Base-by-base conservation (phyloP, 768 basidiomycete genomes). In the Mycena maculata region DNA sequence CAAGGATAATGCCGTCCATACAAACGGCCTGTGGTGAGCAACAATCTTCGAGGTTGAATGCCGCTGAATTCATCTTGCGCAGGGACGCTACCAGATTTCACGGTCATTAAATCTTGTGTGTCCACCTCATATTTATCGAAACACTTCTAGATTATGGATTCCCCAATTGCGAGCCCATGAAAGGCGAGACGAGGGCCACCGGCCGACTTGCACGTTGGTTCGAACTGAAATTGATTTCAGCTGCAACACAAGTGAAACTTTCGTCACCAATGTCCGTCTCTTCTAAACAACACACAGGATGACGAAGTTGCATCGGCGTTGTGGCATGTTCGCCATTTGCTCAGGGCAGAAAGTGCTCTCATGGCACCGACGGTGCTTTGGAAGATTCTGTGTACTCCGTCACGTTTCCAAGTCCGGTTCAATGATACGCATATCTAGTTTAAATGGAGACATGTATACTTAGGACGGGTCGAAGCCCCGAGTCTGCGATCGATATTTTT, bases 291-390 rank as follows among this genome's bases (percentile, higher is more conserved):
- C 30, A 23, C 33, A 13, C 27, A 70, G 69, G 59, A 66, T 30
- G 27, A 23, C 1, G 69, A 57, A 20, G 69, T 63, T 11, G 69
- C 65, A 11, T 62, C 60, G 10, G 65, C 69, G 4, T 22, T 70
- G n/a, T 70, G 69, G 65, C 60, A 76, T 71, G 56, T 63, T 16
- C 54, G 69, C 7, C 64, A 76, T 81, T 47, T 70, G 60, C 42
- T 70, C 13, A 44, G 50, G 47, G 22, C 72, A 8, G 63, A 65
- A 3, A 54, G n/a, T 13, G n/a, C 39, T 6, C 38, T 65, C 15
- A 16, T 58, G 15, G 45, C 47, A 36, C 63, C 63, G 45, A 50
- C 18, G 5, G 22, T 58, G 9, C 27, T 65, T 2, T 30, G 33
- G 55, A 65, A 58, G n/a, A 30, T 64, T 8, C 33, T 64, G 55